Base-by-base conservation (phyloP, 352 stramenopile species). In the Phytophthora boehmeriae region DNA sequence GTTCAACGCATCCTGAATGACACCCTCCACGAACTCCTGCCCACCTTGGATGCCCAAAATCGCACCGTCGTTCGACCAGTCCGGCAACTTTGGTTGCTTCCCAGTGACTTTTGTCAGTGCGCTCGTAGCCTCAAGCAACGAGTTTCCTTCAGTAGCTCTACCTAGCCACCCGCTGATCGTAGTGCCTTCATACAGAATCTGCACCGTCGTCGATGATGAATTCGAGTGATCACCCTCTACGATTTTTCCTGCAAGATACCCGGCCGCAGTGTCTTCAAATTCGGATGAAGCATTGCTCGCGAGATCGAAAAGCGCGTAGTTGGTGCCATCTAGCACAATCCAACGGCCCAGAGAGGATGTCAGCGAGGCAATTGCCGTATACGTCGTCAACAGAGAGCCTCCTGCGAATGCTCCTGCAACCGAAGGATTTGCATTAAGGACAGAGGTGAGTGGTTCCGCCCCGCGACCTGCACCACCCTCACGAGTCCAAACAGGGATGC, bases 1-100 rank as follows among this genome's bases (percentile, higher is more conserved):
- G 22, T 20, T 34, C 6, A 70, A 56, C 8, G 49, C 62, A 23
- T 66, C 36, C 10, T 70, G 55, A 39, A 70, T 11, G 17, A 70
- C 62, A 6, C 22, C 62, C 43, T 71, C 63, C 14, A 71, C 63
- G 19, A 62, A 71, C 17, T 67, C 51, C 17, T 71, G 63, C 0
- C 63, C 63, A 20, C 63, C 57, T 66, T 71, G 50, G 22, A 71
- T 71, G 22, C 51, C 63, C 17, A 71, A 20, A 25, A 67, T 67
- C 1, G 63, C 57, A 20, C 57, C 63, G 45, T 71, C 57, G 22
- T 71, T 42, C 44, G 51, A 51, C 63, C 57, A 71, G 22, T 71
- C 63, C 8, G 56, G 63, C 2, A 67, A 36, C 44, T 63, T 27
- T 23, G 63, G 63, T 10, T 71, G 49, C 8, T 50, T 36, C 2